Evolutionary conservation across 2,329 filamentous ascomycete genomes (phyloP).

Genomic region (Pseudogymnoascus sp.): DNA sequence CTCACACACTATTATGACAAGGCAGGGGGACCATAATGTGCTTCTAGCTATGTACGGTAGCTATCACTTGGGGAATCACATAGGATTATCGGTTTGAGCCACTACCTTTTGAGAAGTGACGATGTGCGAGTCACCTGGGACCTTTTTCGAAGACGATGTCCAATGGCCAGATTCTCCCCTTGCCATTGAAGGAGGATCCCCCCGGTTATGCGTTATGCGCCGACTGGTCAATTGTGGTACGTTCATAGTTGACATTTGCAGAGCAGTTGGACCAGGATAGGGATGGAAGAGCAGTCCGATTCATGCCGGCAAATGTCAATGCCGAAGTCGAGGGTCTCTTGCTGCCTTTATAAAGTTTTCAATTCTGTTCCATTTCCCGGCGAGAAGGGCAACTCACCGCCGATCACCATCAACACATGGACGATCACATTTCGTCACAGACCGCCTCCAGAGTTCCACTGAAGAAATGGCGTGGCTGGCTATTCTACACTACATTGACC

Average conservation of each 20-base stretch:
- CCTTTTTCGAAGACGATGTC: not conserved
- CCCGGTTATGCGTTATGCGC: not conserved
- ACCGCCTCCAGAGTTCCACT: not conserved
- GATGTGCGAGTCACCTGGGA: not conserved
- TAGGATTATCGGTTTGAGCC: not conserved
- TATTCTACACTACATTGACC: not conserved
- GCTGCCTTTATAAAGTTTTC: not conserved
- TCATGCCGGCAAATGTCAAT: not conserved
- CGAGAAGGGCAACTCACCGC: not conserved
- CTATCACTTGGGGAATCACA: not conserved
- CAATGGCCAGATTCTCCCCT: not conserved
- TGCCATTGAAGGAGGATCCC: not conserved
- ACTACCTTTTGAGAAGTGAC: not conserved
- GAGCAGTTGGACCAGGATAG: not conserved
- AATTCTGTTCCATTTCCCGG: not conserved
- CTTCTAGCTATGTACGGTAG: not conserved
- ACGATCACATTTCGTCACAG: not conserved
- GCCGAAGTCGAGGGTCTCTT: not conserved
- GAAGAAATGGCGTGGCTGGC: constrained; percentile 5
- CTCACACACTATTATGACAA: not conserved
- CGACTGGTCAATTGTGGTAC: not conserved
- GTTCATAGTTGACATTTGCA: not conserved
- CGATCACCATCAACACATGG: not conserved
- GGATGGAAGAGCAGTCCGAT: not conserved
- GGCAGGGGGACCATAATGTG: not conserved